Conservation (phyloP, 1,139 yeast genomes). For the Saccharomycopsis crataegensis region DNA sequence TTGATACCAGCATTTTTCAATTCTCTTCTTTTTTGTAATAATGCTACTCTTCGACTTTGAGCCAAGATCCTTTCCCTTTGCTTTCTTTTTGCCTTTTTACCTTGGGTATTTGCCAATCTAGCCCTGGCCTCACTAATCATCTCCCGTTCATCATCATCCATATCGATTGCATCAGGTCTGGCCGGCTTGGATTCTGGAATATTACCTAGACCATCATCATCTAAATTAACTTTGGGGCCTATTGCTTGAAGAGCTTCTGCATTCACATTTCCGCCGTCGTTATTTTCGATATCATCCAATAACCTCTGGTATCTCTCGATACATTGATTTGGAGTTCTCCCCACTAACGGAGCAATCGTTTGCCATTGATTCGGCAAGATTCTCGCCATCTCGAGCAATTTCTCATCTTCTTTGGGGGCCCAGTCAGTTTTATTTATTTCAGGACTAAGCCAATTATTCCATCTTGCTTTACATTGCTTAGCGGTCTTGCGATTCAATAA, state of each 20-base stretch:
- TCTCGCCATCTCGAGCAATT: conserved; percentile 57
- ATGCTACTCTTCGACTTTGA: conserved; percentile 66
- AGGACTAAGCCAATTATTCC: conserved; percentile 89
- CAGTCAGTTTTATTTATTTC: conserved; percentile 56
- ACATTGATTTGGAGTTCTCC: conserved; percentile 82
- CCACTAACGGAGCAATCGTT: conserved; percentile 71
- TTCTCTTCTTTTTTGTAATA: conserved; percentile 76
- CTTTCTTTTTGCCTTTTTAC: conserved; percentile 89
- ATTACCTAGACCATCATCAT: conserved; percentile 48
- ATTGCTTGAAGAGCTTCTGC: conserved; percentile 27
- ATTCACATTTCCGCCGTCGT: conserved; percentile 39
- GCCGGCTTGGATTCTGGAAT: conserved; percentile 82
- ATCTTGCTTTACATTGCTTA: conserved; percentile 85
- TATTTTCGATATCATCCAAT: conserved; percentile 45
- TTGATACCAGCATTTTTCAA: conserved; percentile 79
- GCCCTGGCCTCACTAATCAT: conserved; percentile 94
- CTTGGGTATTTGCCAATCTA: conserved; percentile 85
- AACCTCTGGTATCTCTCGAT: conserved; percentile 80
- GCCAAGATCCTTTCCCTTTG: conserved; percentile 77
- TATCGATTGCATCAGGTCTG: conserved; percentile 66
- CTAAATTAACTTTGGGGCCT: conserved; percentile 31
- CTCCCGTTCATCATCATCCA: conserved; percentile 85
- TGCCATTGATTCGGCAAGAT: conserved; percentile 92
- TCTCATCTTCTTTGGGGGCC: conserved; percentile 72
- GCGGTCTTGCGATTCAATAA: conserved; percentile 80